phyloP scores from a whole-genome alignment of 2,329 filamentous ascomycete species.

The Diaporthe capsici region DNA sequence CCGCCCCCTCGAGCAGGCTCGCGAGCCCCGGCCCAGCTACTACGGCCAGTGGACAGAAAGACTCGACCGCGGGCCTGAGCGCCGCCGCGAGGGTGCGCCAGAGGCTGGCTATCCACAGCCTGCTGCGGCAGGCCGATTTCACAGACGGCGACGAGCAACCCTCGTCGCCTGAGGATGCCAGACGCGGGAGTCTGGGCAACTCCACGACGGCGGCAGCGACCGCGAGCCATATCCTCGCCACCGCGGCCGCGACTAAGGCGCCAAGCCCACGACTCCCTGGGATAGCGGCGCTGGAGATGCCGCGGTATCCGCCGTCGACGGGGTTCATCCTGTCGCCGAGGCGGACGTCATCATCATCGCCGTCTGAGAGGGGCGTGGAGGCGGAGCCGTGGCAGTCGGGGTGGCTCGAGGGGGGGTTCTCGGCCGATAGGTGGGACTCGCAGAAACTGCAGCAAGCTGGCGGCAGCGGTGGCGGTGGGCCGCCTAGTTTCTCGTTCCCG shows the following conservation, averaged over 20 bases:
- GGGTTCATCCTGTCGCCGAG: constrained; percentile 10
- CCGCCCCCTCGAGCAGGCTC: constrained; percentile 1
- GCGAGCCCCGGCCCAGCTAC: constrained; percentile 10
- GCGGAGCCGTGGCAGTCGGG: constrained; percentile 34
- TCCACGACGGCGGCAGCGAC: not conserved
- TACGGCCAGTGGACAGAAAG: constrained; percentile 28
- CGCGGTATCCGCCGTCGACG: not conserved
- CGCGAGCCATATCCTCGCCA: not conserved
- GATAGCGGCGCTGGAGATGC: constrained; percentile 11
- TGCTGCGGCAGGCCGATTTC: constrained; percentile 48
- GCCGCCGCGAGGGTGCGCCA: constrained; percentile 45
- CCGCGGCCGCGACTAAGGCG: not conserved
- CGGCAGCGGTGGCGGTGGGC: not conserved
- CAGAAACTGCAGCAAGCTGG: not conserved
- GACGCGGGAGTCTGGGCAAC: not conserved
- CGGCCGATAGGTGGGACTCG: constrained; percentile 24
- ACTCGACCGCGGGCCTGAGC: constrained; percentile 38
- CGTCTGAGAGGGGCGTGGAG: not conserved
- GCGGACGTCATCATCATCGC: not conserved
- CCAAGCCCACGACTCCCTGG: not conserved
- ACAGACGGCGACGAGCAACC: constrained; percentile 46
- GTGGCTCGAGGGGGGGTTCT: constrained; percentile 1
- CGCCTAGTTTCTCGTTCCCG: constrained; percentile 30
- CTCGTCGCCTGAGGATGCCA: not conserved
- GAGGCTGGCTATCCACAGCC: constrained; percentile 49